Conservation (phyloP, 257 asterid species). For the Thymus mandschuricus region DNA sequence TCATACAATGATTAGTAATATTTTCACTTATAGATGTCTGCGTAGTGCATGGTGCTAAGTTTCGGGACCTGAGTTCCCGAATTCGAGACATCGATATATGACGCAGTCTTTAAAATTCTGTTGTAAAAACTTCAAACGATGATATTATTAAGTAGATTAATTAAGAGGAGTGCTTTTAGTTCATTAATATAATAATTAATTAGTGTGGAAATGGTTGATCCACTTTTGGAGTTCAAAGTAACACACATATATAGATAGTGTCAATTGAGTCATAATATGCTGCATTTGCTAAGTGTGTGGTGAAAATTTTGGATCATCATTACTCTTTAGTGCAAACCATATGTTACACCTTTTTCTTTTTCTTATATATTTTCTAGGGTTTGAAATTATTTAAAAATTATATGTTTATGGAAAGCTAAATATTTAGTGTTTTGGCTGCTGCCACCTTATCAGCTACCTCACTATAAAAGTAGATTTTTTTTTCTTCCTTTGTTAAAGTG, state of each 20-base stretch:
- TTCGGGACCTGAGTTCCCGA: too few species aligned
- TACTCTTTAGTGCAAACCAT: conserved; percentile 31
- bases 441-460: conserved; percentile 40
- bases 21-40: background rate
- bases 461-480: conserved; percentile 24
- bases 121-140: too few species aligned
- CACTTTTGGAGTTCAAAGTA: conserved; percentile 37
- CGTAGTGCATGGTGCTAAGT: too few species aligned
- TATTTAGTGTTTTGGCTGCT: conserved; percentile 37
- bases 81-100: too few species aligned
- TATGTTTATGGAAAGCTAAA: conserved; percentile 21
- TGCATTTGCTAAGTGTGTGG: conserved; percentile 30
- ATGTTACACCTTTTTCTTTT: conserved; percentile 11
- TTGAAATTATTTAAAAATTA: background rate
- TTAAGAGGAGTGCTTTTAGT: conserved; percentile 18
- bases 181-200: background rate
- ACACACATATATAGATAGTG: conserved; percentile 19
- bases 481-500: conserved; percentile 25
- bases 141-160: background rate
- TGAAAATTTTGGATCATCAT: conserved; percentile 20
- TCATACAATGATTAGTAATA: conserved; percentile 33
- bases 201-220: conserved; percentile 31
- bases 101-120: too few species aligned
- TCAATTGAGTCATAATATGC: conserved; percentile 44
- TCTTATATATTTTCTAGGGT: too few species aligned